Evolutionary conservation across 345 rosid species (phyloP).

Genomic region (Rhizophora mangle): DNA sequence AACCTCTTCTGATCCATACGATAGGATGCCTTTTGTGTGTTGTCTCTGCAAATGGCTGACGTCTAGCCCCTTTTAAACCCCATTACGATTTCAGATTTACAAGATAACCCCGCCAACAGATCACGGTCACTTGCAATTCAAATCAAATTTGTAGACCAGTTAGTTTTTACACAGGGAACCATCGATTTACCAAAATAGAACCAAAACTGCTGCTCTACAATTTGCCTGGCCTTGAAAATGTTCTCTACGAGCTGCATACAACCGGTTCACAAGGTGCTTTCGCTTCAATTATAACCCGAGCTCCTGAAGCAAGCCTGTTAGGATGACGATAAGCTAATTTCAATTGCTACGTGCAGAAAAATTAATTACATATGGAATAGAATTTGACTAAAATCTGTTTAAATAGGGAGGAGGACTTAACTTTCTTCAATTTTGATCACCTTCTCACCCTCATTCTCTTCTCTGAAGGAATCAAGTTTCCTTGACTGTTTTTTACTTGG

Average conservation of each 20-base stretch:
- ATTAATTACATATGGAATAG: background rate
- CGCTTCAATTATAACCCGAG: constrained; percentile 87
- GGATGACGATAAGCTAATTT: constrained; percentile 9
- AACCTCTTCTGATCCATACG: no score
- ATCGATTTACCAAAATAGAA: constrained; percentile 2
- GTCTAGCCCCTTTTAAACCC: no score
- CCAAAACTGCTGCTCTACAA: constrained; percentile 4
- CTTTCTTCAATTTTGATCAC: constrained; percentile 91
- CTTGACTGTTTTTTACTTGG: constrained; percentile 39
- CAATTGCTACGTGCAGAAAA: constrained; percentile 1
- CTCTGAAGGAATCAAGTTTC: constrained; percentile 55
- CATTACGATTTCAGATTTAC: constrained; percentile 25
- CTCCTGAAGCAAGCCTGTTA: constrained; percentile 99
- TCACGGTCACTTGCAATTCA: constrained; percentile 31
- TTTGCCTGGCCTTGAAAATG: constrained; percentile 10
- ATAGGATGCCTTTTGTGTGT: no score
- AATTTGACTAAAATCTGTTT: background rate
- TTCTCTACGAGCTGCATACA: constrained; percentile 32
- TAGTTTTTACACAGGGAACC: constrained; percentile 13
- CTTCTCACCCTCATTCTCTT: constrained; percentile 43
- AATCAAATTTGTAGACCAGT: constrained; percentile 15
- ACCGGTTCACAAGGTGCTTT: constrained; percentile 41
- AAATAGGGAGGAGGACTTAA: constrained; percentile 38
- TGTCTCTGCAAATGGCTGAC: no score
- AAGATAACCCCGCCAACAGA: constrained; percentile 27